Evolutionary conservation across 2,329 filamentous ascomycete species (phyloP).

Genomic region (Neonectria faginata): DNA sequence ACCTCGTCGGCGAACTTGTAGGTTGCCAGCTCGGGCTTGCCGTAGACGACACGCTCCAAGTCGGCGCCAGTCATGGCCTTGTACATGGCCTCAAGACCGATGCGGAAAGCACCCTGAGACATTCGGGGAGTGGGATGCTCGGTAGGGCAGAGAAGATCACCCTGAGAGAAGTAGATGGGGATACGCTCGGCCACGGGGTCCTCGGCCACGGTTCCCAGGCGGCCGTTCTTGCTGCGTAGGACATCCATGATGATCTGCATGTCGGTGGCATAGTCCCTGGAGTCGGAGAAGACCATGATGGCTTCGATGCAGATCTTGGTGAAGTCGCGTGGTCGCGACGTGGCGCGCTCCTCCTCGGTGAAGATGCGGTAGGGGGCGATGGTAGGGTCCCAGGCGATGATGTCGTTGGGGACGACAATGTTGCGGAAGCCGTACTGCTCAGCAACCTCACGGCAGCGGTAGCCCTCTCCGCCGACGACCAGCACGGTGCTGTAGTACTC

Average conservation of each 20-base stretch:
- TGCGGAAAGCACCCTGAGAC: constrained; percentile 88
- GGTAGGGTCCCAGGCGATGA: constrained; percentile 76
- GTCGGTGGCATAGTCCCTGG: constrained; percentile 91
- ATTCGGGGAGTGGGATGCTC: constrained; percentile 83
- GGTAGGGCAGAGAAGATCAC: constrained; percentile 87
- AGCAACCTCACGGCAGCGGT: constrained; percentile 67
- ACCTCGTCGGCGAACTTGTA: constrained; percentile 76
- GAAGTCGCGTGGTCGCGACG: constrained; percentile 78
- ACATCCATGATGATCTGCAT: constrained; percentile 83
- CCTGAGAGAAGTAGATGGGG: constrained; percentile 84
- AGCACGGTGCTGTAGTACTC: constrained; percentile 83
- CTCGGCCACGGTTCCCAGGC: constrained; percentile 73
- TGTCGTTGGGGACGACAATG: constrained; percentile 85
- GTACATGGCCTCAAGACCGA: constrained; percentile 83
- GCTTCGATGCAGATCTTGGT: constrained; percentile 84
- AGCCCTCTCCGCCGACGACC: constrained; percentile 80
- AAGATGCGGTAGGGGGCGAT: constrained; percentile 86
- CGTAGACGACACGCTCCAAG: constrained; percentile 52
- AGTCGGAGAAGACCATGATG: constrained; percentile 91
- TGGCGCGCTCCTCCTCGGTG: constrained; percentile 68
- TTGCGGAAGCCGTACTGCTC: constrained; percentile 79
- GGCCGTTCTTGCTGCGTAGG: constrained; percentile 79
- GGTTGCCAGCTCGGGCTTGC: constrained; percentile 79
- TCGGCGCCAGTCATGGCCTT: constrained; percentile 67
- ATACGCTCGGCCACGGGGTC: constrained; percentile 64